A percentile compares a stretch with the other conserved stretches of the same genome.
phyloP scores from a whole-genome alignment of 805 yeast genomes.

The Wickerhamiella australiensis region DNA sequence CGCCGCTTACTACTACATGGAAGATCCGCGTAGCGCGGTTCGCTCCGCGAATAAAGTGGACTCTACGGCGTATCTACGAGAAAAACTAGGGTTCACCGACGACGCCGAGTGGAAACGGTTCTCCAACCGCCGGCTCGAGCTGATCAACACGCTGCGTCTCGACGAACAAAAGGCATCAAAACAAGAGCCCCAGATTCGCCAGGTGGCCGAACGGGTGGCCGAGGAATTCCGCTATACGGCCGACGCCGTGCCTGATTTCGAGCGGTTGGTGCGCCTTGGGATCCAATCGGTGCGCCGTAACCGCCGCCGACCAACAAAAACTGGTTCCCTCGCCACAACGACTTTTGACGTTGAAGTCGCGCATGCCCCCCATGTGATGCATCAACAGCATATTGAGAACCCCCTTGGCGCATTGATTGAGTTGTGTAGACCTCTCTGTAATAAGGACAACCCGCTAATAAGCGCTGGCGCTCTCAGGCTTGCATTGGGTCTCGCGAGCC shows the following conservation, averaged over 20 bases:
- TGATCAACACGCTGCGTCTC: slow-evolving; percentile 62
- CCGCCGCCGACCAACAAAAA: slow-evolving; percentile 29
- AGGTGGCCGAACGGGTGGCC: slow-evolving; percentile 66
- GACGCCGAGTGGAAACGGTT: slow-evolving; percentile 80
- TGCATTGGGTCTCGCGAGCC: slow-evolving; percentile 10
- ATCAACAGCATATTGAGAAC: not conserved
- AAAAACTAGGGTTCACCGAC: slow-evolving; percentile 60
- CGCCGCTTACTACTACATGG: slow-evolving; percentile 5
- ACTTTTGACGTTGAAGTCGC: not conserved
- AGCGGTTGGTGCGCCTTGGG: slow-evolving; percentile 82
- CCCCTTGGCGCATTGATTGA: slow-evolving; percentile 2
- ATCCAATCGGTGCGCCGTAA: slow-evolving; percentile 87
- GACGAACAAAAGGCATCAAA: slow-evolving; percentile 75
- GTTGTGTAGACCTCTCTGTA: not conserved
- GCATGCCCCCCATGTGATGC: not conserved
- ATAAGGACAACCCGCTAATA: not conserved
- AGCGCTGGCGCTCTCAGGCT: slow-evolving; percentile 9
- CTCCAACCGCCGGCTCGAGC: slow-evolving; percentile 77
- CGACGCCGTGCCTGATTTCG: slow-evolving; percentile 58
- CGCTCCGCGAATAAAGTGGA: slow-evolving; percentile 15
- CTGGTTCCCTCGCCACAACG: slow-evolving; percentile 5
- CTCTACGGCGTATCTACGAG: slow-evolving; percentile 43
- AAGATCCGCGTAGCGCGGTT: slow-evolving; percentile 6
- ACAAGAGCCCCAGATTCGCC: slow-evolving; percentile 70
- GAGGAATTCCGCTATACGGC: slow-evolving; percentile 63